Base-by-base conservation (phyloP, 345 rosid genomes). In the Eutrema heterophyllum region DNA sequence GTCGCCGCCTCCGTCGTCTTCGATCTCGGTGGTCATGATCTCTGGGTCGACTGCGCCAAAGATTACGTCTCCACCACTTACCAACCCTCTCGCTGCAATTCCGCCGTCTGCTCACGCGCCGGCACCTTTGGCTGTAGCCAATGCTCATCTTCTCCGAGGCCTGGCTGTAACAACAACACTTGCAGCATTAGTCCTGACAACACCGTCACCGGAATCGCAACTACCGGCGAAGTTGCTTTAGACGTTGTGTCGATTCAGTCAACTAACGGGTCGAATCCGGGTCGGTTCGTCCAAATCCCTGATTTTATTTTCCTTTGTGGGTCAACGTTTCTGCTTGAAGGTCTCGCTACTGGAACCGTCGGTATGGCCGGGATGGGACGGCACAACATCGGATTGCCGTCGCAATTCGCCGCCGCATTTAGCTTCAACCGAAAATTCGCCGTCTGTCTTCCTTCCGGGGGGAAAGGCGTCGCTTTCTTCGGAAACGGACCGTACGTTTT, bases 81-180 rank as follows among this genome's bases (percentile, higher is more conserved):
- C 84, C 66, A 53, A 0, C 77, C 95, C 0, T 82, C 83, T 10
- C 75, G 77, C 5, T 90, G 95, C 32, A 29, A 75, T 36, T 90
- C 95, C 0, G 88, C 95, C n/a, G 71, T 74, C 2, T 92, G 98
- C 81, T 75, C 83, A 0, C 68, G 78, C 8, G 90, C 91, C 27
- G 68, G 61, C 9, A 70, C 93, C 53, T 65, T 8, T 40, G 84
- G 86, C 8, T 87, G 92, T 10, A 71, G 83, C 4, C 39, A 52
- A 5, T 89, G 94, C 77, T 78, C 50, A 78, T 75, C 87, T 14
- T 48, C 72, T 7, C 82, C 86, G 0, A 68, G 79, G 48, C 92
- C 98, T 0, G 95, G 96, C 1, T 92, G 96, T 81, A 85, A 83
- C 80, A 84, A 86, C 71, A 81, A 87, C 78, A 86, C 93, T 2